Evolutionary conservation across 495 filamentous ascomycete species (phyloP), one percentile per base, ranked within the genome.

Genomic region (Letharia columbiana): DNA sequence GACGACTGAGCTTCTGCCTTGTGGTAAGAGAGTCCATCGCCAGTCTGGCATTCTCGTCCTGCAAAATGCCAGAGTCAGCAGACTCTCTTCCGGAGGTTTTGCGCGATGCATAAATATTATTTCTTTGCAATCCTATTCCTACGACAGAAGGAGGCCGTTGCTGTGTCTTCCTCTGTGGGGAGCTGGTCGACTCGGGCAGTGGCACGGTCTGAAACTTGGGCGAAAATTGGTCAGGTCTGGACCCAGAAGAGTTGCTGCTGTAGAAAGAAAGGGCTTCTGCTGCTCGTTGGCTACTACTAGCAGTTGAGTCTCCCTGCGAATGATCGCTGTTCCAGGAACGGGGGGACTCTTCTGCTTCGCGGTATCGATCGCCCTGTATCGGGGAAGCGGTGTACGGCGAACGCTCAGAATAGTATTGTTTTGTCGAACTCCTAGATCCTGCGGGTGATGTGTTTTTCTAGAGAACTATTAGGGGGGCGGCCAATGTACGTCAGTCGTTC

Each of bases 11-110:
- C 39, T 41, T 63, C 63, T 65, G 65, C 45, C 72, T 82, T 13
- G 83, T 83, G 6, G 77, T 78, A 47, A 89, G 71, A 49, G 87
- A 86, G 67, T 89, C 83, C 69, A 79, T 82, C 2, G 91, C 78
- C 35, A 91, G 74, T 61, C 76, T 83, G 12, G 88, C 85, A 72
- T 91, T 88, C 71, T 89, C 89, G 63, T 89, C 88, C 35, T 89
- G 81, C 18, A 82, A 75, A 6, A 75, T 58, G 15, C 68, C 73
- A 12, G 81, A 82, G 58, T 77, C 77, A 56, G 69, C 73, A 15
- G 81, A 82, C 57, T 77, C 77, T 57, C 78, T 79, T 9, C 67
- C 73, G 9, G 80, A 81, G 52, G 77, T 76, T 62, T 77, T 80
- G 23, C 76, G 76, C 1, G 73, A 79, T 10, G 82, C 67, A 64